Evolutionary conservation across 1,284 basidiomycete species (phyloP).

Genomic region (Volvariella surrecta): DNA sequence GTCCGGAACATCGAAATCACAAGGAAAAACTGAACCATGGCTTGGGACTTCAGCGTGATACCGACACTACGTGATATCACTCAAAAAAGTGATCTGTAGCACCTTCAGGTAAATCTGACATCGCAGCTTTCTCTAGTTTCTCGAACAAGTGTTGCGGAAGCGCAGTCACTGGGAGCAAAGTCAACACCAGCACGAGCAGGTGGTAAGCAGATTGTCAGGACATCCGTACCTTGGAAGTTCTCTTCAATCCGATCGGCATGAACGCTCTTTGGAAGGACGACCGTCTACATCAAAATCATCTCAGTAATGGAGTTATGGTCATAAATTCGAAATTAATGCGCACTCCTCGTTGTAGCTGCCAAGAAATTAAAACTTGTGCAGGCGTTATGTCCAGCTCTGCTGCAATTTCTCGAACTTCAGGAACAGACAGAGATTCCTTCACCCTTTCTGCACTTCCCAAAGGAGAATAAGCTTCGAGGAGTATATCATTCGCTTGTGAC

Average conservation of each 20-base stretch:
- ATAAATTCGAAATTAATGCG: slow-evolving; percentile 15
- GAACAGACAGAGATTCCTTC: slow-evolving; percentile 41
- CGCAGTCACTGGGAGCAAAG: slow-evolving; percentile 30
- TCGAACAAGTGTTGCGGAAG: slow-evolving; percentile 49
- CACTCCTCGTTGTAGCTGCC: slow-evolving; percentile 75
- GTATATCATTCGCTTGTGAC: slow-evolving; percentile 53
- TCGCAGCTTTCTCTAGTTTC: slow-evolving; percentile 51
- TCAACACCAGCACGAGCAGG: neutral
- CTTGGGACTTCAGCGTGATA: too few relatives aligned
- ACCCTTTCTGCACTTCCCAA: slow-evolving; percentile 61
- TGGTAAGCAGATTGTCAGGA: neutral
- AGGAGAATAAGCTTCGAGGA: slow-evolving; percentile 76
- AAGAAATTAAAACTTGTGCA: slow-evolving; percentile 73
- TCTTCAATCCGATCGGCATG: slow-evolving; percentile 62
- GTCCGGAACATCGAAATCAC: too few relatives aligned
- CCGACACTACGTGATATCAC: too few relatives aligned
- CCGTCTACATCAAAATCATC: slow-evolving; percentile 30
- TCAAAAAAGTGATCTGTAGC: slow-evolving; percentile 62
- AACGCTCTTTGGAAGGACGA: slow-evolving; percentile 77
- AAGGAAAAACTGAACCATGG: too few relatives aligned
- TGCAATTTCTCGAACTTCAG: slow-evolving; percentile 53
- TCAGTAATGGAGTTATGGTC: neutral
- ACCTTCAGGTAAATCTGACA: slow-evolving; percentile 42
- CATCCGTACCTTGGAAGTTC: slow-evolving; percentile 51
- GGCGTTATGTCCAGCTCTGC: slow-evolving; percentile 61